Base-by-base conservation (phyloP, 441 rosid genomes). In the Gossypium lobatum region DNA sequence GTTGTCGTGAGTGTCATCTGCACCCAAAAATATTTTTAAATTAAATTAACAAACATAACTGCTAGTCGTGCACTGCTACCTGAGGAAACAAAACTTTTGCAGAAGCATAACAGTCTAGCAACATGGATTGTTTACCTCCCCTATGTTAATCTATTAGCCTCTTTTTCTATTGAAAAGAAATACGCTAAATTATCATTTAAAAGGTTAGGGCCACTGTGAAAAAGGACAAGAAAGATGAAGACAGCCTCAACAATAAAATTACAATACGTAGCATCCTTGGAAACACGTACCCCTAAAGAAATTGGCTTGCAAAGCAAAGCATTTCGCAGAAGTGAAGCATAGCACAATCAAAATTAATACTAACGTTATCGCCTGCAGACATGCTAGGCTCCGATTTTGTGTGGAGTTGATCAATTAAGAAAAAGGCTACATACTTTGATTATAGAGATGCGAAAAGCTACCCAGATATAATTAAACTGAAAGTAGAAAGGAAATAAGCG, bases 1-100 rank as follows among this genome's bases (percentile, higher is more conserved):
- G 64, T 76, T 81, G 68, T 83, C 87, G 67, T 84, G 87, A 64
- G 67, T 71, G 65, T 81, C 93, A 81, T 73, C 81, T 62, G 87
- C 96, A 88, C 81, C 76, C 79, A 77, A 31, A 34, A 18, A 54
- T 54, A 18, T 9, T 42, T 39, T 42, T 9, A 42, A 42, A 67
- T n/a, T 57, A 28, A 72, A 70, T 71, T 66, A 28, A 50, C 23
- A 64, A 72, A 75, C 58, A 39, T 1, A 26, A 66, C 17, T 31
- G 6, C 48, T 17, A 34, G 18, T 16, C 5, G 9, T 6, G 46
- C 66, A 62, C 3, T 9, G 52, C 52, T 39, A 3, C 48, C 13
- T 9, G 52, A 18, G 10, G 20, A 20, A 62, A 62, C 21, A 16
- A 1, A 31, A 16, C 20, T 7, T 31, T 31, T 64, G 42, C 57